These are phyloP conservation scores for Apophysomyces variabilis DNA, from an alignment of 371 early-diverging fungal species.

Conservation along the genomic window DNA sequence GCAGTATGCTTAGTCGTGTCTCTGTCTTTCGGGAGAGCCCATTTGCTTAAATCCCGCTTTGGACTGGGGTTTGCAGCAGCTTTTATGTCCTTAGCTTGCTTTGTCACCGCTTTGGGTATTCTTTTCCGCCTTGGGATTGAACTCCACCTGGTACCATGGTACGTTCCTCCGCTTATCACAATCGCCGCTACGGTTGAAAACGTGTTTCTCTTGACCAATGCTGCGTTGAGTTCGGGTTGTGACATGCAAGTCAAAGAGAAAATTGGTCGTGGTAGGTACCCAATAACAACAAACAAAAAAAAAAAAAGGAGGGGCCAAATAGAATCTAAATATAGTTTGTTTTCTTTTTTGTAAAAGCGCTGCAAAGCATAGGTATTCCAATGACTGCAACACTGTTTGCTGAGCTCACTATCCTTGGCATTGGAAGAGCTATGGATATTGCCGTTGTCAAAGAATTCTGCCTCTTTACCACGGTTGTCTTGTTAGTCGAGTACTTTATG, in stretches of 20 bases:
- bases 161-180: constrained; percentile 68
- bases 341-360: constrained; percentile 29
- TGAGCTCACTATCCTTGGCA: constrained; percentile 56
- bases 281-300: neutral
- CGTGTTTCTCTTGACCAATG: constrained; percentile 69
- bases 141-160: constrained; percentile 37
- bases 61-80: constrained; percentile 71
- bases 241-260: constrained; percentile 73
- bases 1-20: constrained; percentile 68
- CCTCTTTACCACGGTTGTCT: constrained; percentile 62
- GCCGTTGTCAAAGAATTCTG: constrained; percentile 75
- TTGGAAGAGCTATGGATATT: constrained; percentile 60
- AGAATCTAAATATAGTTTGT: constrained; percentile 4
- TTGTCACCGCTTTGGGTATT: constrained; percentile 32
- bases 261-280: constrained; percentile 60
- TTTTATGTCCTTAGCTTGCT: constrained; percentile 34
- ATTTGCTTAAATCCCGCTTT: constrained; percentile 74
- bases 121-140: constrained; percentile 23
- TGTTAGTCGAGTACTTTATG: constrained; percentile 71
- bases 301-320: neutral
- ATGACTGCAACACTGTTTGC: constrained; percentile 63
- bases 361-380: constrained; percentile 64
- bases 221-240: constrained; percentile 68
- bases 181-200: constrained; percentile 77
- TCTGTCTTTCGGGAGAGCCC: constrained; percentile 59